Percentiles rank a stretch among this genome's conserved stretches.
Conservation (phyloP, 257 asterid genomes). For the Fraxinus americana region DNA sequence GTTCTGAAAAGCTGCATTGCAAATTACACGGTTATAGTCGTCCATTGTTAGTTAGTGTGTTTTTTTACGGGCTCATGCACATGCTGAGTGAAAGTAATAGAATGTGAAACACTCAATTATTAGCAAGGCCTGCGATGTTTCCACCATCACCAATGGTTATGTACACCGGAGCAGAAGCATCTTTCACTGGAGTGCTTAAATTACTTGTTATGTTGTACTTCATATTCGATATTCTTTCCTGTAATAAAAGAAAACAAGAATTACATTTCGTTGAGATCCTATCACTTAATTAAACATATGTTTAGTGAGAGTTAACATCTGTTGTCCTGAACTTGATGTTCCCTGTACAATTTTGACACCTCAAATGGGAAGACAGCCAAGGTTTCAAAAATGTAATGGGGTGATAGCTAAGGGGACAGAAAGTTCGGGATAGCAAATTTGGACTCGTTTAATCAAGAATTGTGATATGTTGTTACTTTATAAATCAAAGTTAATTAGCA, state of each 20-base stretch:
- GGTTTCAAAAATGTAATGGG: too few species aligned
- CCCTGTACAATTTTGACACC: too few species aligned
- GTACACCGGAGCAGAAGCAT: slow-evolving; percentile 51
- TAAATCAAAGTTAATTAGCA: too few species aligned
- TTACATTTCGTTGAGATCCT: neutral
- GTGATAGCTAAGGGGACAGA: too few species aligned
- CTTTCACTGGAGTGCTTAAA: slow-evolving; percentile 38
- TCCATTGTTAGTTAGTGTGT: neutral
- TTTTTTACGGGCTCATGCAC: too few species aligned
- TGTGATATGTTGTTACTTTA: too few species aligned
- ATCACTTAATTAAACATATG: neutral
- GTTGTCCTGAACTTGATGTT: neutral
- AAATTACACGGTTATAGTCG: neutral
- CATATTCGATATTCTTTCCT: slow-evolving; percentile 52
- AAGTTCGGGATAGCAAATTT: too few species aligned
- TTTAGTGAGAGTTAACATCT: too few species aligned
- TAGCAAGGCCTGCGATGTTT: slow-evolving; percentile 57
- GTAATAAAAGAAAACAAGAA: neutral
- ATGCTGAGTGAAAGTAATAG: neutral
- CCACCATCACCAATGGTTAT: slow-evolving; percentile 66
- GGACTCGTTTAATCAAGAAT: neutral
- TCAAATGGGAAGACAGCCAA: too few species aligned
- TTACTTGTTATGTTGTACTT: slow-evolving; percentile 50
- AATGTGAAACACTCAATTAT: slow-evolving; percentile 21
- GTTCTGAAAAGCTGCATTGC: slow-evolving; percentile 38